Evolutionary conservation across 441 rosid species (phyloP).

Genomic region (Jatropha multifida): DNA sequence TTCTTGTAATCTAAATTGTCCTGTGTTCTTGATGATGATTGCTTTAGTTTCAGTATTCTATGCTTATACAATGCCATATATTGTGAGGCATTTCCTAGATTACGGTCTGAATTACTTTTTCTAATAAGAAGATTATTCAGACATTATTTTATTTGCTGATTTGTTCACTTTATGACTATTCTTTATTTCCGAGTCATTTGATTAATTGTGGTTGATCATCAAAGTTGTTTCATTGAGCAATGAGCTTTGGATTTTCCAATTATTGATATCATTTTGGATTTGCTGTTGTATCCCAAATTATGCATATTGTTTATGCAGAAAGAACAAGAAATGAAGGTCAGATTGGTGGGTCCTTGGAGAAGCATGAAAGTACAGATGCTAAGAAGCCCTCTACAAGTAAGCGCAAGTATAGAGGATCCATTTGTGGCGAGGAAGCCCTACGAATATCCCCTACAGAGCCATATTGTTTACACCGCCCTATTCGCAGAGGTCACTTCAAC

Average conservation of each 20-base stretch:
- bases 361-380: slow-evolving; percentile 36
- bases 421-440: slow-evolving; percentile 92
- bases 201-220: not conserved
- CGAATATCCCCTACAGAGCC: slow-evolving; percentile 72
- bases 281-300: not conserved
- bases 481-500: slow-evolving; percentile 94
- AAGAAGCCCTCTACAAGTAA: slow-evolving; percentile 44
- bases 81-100: too few species aligned
- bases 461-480: slow-evolving; percentile 70
- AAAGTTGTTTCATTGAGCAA: not conserved
- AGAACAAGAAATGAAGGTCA: slow-evolving; percentile 42
- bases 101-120: not conserved
- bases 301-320: slow-evolving; percentile 43
- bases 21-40: too few species aligned
- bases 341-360: slow-evolving; percentile 33
- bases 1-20: too few species aligned
- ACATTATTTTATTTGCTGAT: slow-evolving; percentile 12
- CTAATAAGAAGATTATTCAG: not conserved
- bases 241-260: not conserved
- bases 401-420: slow-evolving; percentile 45
- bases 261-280: slow-evolving; percentile 3
- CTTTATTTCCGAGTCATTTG: slow-evolving; percentile 2
- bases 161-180: not conserved
- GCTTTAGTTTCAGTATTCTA: too few species aligned
- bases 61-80: too few species aligned